Percentiles rank a stretch among this genome's conserved stretches.
These are phyloP conservation scores for Acer saccharum DNA, from an alignment of 345 rosid genomes.

Conservation along the genomic window DNA sequence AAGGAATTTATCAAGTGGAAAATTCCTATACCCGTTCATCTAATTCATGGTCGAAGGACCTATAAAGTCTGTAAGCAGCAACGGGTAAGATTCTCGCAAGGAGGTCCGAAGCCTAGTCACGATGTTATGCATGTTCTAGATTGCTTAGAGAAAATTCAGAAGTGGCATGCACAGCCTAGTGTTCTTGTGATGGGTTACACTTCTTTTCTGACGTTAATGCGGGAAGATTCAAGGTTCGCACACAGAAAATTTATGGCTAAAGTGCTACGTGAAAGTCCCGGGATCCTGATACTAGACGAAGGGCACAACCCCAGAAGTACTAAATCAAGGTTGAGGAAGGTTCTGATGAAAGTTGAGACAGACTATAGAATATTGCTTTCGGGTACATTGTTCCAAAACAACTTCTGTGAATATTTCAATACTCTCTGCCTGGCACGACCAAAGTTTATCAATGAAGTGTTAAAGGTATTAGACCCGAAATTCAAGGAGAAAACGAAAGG, in stretches of 20 bases:
- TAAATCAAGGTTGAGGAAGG: conserved; percentile 87
- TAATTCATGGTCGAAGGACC: conserved; percentile 81
- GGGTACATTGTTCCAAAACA: conserved; percentile 92
- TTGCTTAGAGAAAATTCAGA: conserved; percentile 86
- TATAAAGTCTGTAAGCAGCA: conserved; percentile 55
- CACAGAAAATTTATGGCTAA: conserved; percentile 85
- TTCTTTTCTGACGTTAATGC: conserved; percentile 82
- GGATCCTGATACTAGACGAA: conserved; percentile 79
- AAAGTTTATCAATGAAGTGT: conserved; percentile 68
- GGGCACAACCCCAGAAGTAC: conserved; percentile 97
- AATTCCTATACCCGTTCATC: conserved; percentile 78
- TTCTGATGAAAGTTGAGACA: conserved; percentile 83
- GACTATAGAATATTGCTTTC: conserved; percentile 83
- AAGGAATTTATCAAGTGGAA: conserved; percentile 95
- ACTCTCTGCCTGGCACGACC: conserved; percentile 93
- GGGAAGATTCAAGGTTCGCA: conserved; percentile 77
- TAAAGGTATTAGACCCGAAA: conserved; percentile 66
- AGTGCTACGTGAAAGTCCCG: conserved; percentile 87
- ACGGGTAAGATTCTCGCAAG: conserved; percentile 33
- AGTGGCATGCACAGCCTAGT: conserved; percentile 90
- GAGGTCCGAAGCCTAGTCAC: conserved; percentile 63
- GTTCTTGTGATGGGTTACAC: conserved; percentile 98
- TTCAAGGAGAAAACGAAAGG: conserved; percentile 42
- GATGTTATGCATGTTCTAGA: conserved; percentile 91
- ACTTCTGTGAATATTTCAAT: conserved; percentile 93